These are phyloP conservation scores for Hanseniaspora occidentalis DNA, from an alignment of 805 yeast genomes.

Conservation along the genomic window DNA sequence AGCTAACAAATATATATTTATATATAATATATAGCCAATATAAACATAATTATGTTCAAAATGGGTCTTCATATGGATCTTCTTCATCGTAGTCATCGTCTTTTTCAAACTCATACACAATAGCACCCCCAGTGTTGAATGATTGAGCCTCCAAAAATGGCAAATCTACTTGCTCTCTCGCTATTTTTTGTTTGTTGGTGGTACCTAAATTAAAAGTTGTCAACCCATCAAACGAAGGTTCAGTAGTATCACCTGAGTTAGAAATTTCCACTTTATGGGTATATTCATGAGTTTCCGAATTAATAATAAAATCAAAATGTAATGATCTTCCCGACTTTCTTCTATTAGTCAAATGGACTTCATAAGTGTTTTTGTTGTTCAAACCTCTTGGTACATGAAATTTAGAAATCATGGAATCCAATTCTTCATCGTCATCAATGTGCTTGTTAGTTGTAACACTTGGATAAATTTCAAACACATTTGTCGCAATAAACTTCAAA, in stretches of 20 bases:
- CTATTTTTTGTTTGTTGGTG: constrained; percentile 59
- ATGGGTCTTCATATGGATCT: constrained; percentile 95
- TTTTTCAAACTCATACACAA: constrained; percentile 88
- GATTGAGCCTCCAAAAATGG: constrained; percentile 88
- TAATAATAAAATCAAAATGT: constrained; percentile 39
- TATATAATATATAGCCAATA: background rate
- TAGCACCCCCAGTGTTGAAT: constrained; percentile 78
- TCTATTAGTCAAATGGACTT: constrained; percentile 45
- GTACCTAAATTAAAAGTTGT: constrained; percentile 83
- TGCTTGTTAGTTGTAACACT: constrained; percentile 9
- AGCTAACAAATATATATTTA: background rate
- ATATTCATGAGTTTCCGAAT: constrained; percentile 34
- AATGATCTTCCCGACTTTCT: constrained; percentile 79
- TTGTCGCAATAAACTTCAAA: constrained; percentile 60
- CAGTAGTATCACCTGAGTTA: constrained; percentile 19
- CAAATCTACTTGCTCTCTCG: constrained; percentile 73
- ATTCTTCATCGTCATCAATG: constrained; percentile 35
- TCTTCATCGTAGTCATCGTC: constrained; percentile 98
- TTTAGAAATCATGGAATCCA: constrained; percentile 26
- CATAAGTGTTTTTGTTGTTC: constrained; percentile 33
- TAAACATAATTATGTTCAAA: constrained; percentile 26
- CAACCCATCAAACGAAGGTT: constrained; percentile 48
- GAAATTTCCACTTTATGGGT: constrained; percentile 15
- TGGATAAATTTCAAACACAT: constrained; percentile 54
- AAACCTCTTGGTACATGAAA: constrained; percentile 39